Evolutionary conservation across 1,139 yeast species (phyloP), one percentile per base, ranked within the genome.

Genomic region (Kurtzmaniella natalensis): DNA sequence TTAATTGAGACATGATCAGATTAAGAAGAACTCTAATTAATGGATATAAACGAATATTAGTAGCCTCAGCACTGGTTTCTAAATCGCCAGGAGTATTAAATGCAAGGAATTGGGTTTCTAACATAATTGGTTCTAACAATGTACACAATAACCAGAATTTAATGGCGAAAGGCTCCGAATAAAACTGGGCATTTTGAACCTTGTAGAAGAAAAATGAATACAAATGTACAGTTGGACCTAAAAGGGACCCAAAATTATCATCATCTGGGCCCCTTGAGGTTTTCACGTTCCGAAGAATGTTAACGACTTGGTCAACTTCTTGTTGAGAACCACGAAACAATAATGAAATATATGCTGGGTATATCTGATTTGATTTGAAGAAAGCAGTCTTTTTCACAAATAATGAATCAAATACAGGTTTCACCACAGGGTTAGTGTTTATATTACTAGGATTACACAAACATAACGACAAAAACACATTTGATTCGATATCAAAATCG

Each of bases 141-240:
- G 51, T 41, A 28, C 76, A 47, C 38, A 64, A 66, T 9, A 60
- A 50, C 85, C 89, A 83, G 48, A 81, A 81, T 9, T 48, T 47
- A 9, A 63, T 53, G 22, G 81, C 70, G 4, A 57, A 51, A 0
- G 48, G 51, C 15, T 68, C 72, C 18, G 59, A 60, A 51, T 70
- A 78, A 38, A 51, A 62, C 2, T 56, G 53, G 0, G 77, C 72
- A 42, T 74, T 63, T 47, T 81, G 87, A 32, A 81, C 64, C 28
- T 61, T 57, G 38, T 70, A 66, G 19, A 76, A 57, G 45, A 78
- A 78, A 3, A 54, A 11, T 3, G 7, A 10, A 23, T 5, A 23
- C 8, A 11, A 8, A 7, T 48, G 33, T 67, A 66, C 39, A 72
- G 74, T 46, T 81, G 89, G 41, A 76, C 78, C 8, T 70, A 44